Evolutionary conservation across 1,139 yeast genomes (phyloP), one percentile per base, ranked within the genome.

Genomic region (Saccharomyces pastorianus): DNA sequence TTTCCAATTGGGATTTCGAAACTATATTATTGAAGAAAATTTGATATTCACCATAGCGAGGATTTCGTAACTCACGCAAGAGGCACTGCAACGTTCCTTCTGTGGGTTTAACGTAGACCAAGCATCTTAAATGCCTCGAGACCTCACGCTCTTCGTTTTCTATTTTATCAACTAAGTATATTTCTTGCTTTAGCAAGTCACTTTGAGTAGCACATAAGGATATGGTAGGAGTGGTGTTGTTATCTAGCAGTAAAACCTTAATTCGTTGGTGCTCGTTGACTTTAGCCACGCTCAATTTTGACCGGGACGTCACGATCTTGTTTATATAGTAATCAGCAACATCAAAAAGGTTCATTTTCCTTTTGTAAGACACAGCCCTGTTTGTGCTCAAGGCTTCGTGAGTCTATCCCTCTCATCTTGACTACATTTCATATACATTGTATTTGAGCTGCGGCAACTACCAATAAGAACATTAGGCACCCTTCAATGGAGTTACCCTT

Each of bases 191-290:
- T 50, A 93, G 77, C 51, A 93, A 76, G 59, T 85, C 87, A 5
- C 95, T 84, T 69, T 95, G 99, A 2, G 96, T 86, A 47, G 95
- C 82, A 61, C 87, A 82, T 79, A 93, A 78, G 14, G 97, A 89
- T 25, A 95, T 81, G 29, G 90, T 82, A 0, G 90, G 78, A 17
- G 95, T 87, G 1, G 99, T 93, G 61, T 78, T 76, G 54, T 80
- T 75, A 67, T 93, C 99, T 54, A 95, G 77, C 48, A 93, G 75
- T 42, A 93, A 75, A 34, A 91, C 95, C 59, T 82, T 83, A 55
- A 91, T 84, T 60, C 80, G 80, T 48, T 75, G 69, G 8, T 71
- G 73, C 14, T 73, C 73, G 6, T 62, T 54, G 50, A 63, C 51
- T 58, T 62, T 59, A 51, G 63, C 55, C 42, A 51, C 61, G 13